Base-by-base conservation (phyloP, 139 green algal species). In the Coccomyxa sp. region DNA sequence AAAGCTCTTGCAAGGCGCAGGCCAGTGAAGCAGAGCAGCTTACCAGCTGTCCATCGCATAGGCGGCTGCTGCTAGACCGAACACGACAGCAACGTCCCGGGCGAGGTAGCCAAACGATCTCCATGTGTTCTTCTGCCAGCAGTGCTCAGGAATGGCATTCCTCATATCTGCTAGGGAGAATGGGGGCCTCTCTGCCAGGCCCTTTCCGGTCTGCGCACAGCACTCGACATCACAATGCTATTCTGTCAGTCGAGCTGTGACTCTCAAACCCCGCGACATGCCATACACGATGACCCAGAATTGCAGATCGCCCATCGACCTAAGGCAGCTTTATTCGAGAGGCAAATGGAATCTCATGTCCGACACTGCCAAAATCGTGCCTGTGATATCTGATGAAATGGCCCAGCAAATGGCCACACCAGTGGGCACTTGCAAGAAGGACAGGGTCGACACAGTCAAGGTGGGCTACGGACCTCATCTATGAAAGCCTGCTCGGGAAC, bases 131-230 rank as follows among this genome's bases (percentile, higher is more conserved):
- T 93, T 94, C 78, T 96, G 81, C 82, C 89, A 97, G 89, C 89
- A 95, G 44, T 93, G 80, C 29, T 84, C 78, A 24, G 94, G 94
- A 54, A 98, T 97, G 31, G 94, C 92, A 55, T 90, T 83, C 41
- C 90, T 87, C 37, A 98, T 83, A 85, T 98, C 93, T 68, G 81
- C 64, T 33, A 98, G 88, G 2, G 85, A 83, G 83, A 98, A 98
- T 3, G 94, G 94, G 36, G 94, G 94, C 16, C 86, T 16, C 27
- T 37, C 71, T 64, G 71, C 71, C 27, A 76, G 71, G 22, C 71
- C 71, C 71, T 50, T 40, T 27, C 35, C 69, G 8, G 12, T 44
- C 35, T 74, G 34, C 69, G 44, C 2, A 34, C 8, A 44, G 29
- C 24, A n/a, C 34, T 22, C 34, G 64, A 22, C 31, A 5, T 22